Evolutionary conservation across 1,139 yeast species (phyloP), one percentile per base, ranked within the genome.

Genomic region (Taphrina pruni): DNA sequence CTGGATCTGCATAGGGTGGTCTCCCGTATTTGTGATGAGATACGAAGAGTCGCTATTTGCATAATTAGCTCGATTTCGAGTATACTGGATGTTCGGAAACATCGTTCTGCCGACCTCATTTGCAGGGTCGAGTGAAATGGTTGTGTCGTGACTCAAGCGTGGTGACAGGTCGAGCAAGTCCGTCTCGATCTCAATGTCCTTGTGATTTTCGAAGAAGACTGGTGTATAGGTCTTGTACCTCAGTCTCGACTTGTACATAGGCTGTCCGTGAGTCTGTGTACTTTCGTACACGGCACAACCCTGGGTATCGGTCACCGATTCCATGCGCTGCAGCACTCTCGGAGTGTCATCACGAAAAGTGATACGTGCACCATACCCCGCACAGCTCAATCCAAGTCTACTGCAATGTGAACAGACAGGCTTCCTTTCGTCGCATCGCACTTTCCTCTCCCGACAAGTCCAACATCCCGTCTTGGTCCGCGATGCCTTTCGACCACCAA

Each of bases 291-390:
- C 66, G 26, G 46, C 32, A 39, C 62, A 55, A 6, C 69, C 69
- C 17, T 51, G 39, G 5, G 48, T 36, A 26, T 52, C 65, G 20
- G 69, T 60, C 26, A 66, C 66, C 26, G 56, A 35, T 41, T 56
- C 57, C 69, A 66, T 66, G 9, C 69, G 60, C 45, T 54, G 57
- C 48, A 60, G 32, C 20, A 66, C 69, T 8, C 69, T 52, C 65
- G 43, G 69, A 11, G 69, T 66, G 32, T 66, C 69, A 26, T 66
- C 69, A 4, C 69, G 65, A 57, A 66, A 66, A 20, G 66, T 48
- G 65, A 66, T 60, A 20, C 66, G 54, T 5, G 60, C 56, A 21
- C 66, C 56, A 64, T 66, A 66, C 9, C 69, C 69, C 38, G 61
- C 69, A 36, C 69, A 66, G n/a, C 41, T 55, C 17, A 66, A 26